These are phyloP conservation scores for Capsella rubella DNA, from an alignment of 441 rosid genomes.

Conservation along the genomic window DNA sequence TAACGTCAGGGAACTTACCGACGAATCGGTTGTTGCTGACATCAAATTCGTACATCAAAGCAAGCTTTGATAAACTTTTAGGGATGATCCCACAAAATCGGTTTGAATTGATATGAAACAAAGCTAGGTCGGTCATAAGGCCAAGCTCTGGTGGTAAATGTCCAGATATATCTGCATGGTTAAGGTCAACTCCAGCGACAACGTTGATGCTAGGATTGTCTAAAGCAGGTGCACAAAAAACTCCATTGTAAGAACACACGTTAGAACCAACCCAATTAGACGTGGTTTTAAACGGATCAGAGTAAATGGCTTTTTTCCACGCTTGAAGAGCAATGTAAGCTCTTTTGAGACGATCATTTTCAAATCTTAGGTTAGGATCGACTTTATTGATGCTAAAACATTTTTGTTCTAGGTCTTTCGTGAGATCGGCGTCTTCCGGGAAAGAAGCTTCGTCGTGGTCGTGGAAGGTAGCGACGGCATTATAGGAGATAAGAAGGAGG, in stretches of 20 bases:
- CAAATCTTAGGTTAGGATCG: conserved; percentile 45
- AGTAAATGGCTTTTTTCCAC: conserved; percentile 54
- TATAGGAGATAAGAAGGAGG: conserved; percentile 4
- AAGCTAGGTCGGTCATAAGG: conserved; percentile 52
- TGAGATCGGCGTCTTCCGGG: conserved; percentile 44
- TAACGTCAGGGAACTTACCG: conserved; percentile 51
- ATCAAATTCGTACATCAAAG: conserved; percentile 54
- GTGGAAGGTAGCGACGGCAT: conserved; percentile 26
- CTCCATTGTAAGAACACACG: conserved; percentile 59
- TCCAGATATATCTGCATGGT: conserved; percentile 60
- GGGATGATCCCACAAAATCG: conserved; percentile 67
- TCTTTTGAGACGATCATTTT: conserved; percentile 49
- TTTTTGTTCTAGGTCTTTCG: conserved; percentile 39
- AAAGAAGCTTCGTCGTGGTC: conserved; percentile 33
- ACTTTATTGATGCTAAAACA: conserved; percentile 21
- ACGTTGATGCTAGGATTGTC: conserved; percentile 48
- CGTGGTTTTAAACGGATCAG: conserved; percentile 54
- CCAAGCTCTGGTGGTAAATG: conserved; percentile 59
- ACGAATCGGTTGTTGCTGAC: conserved; percentile 61
- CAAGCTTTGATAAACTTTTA: conserved; percentile 50
- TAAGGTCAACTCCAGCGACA: conserved; percentile 62
- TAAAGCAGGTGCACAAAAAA: conserved; percentile 53
- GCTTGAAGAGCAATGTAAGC: conserved; percentile 65
- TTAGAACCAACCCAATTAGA: conserved; percentile 55
- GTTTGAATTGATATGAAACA: conserved; percentile 62